Evolutionary conservation across 805 yeast species (phyloP).

Genomic region (Ogataea nonfermentans): DNA sequence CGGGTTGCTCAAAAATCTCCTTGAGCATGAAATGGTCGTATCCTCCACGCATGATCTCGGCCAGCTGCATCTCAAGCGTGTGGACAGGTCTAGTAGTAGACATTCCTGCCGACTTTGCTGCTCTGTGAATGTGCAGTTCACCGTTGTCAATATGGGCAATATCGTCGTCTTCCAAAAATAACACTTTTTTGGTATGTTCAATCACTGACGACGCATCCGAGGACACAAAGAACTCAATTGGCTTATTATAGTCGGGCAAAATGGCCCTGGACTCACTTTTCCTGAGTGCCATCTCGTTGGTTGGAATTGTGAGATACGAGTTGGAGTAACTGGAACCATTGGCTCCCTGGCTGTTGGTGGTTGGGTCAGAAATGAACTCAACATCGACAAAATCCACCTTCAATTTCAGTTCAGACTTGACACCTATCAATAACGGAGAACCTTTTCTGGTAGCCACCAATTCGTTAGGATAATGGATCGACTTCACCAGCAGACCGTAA

Average conservation of each 20-base stretch:
- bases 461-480: constrained; percentile 91
- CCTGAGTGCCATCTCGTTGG: constrained; percentile 26
- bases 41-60: constrained; percentile 97
- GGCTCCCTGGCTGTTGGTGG: constrained; percentile 32
- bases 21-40: constrained; percentile 97
- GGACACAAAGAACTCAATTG: constrained; percentile 92
- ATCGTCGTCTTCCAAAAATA: constrained; percentile 96
- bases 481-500: constrained; percentile 91
- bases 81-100: constrained; percentile 95
- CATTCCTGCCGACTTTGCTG: constrained; percentile 80
- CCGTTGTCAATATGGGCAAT: constrained; percentile 98
- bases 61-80: constrained; percentile 94
- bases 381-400: constrained; percentile 98
- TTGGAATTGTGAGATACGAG: constrained; percentile 19
- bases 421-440: constrained; percentile 95
- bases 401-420: constrained; percentile 89
- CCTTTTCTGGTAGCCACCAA: constrained; percentile 97
- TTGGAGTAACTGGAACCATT: constrained; percentile 15
- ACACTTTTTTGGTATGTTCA: constrained; percentile 95
- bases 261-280: constrained; percentile 83
- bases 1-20: constrained; percentile 98
- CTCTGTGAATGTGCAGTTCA: constrained; percentile 97
- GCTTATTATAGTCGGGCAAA: constrained; percentile 84
- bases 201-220: constrained; percentile 97
- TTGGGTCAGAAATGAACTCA: constrained; percentile 76